Evolutionary conservation across 768 basidiomycete genomes (phyloP).

Genomic region (Tricholomella constricta): DNA sequence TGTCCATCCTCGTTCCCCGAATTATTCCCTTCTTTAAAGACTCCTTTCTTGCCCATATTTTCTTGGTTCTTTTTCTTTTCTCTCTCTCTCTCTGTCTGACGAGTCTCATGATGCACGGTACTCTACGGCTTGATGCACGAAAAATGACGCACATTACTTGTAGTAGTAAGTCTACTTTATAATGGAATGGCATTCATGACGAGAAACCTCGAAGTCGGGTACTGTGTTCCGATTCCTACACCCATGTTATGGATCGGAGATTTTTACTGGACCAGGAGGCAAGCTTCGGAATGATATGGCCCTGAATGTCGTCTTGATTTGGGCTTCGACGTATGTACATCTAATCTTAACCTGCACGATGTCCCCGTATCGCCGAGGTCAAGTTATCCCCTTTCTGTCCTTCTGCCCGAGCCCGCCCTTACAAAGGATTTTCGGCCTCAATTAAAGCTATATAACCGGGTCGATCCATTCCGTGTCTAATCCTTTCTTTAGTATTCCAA

Average conservation of each 20-base stretch:
- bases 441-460: constrained; percentile 24
- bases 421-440: constrained; percentile 1
- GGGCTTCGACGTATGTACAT: no score
- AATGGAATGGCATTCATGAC: constrained; percentile 7
- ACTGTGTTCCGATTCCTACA: no score
- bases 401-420: constrained; percentile 38
- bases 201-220: no score
- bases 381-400: constrained; percentile 18
- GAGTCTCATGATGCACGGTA: constrained; percentile 13
- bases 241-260: no score
- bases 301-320: no score
- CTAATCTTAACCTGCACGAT: constrained; percentile 15
- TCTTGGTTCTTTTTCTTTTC: not conserved
- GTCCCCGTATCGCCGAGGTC: constrained; percentile 15
- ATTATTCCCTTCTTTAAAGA: not conserved
- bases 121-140: constrained; percentile 17
- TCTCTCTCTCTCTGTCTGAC: constrained; percentile 7
- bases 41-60: constrained; percentile 4
- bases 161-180: constrained; percentile 5
- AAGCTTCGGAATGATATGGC: no score
- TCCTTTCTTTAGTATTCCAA: not conserved
- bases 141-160: constrained; percentile 7
- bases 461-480: constrained; percentile 10
- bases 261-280: no score
- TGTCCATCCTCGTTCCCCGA: constrained; percentile 6